Evolutionary conservation across 495 filamentous ascomycete species (phyloP), one percentile per base, ranked within the genome.

Genomic region (Halenospora varia): DNA sequence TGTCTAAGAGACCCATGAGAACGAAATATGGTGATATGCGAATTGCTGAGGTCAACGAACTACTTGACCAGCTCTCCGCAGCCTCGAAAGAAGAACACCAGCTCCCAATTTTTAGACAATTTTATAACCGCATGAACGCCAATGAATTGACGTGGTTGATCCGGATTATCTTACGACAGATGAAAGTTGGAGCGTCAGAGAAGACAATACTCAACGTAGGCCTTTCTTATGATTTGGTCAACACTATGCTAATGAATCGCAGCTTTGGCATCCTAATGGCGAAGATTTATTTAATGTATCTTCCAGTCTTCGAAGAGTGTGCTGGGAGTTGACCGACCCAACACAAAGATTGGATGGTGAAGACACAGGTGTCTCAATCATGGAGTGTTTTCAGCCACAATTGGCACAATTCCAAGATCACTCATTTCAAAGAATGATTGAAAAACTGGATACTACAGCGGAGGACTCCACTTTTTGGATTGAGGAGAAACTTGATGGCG

Each of bases 381-480:
- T 97, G 94, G 85, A 92, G 64, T 97, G 94, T 67, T 97, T 96
- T 67, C 94, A 98, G 68, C 95, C 94, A 42, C 94, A 97, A 72
- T 79, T 98, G 51, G 95, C 94, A 3, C 90, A 96, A 65, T 97
- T 96, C 62, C 92, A 97, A 71, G 92, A 90, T 82, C 79, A 90
- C 47, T 67, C 73, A 0, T 86, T 97, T 62, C 82, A 88, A n/a
- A 87, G 85, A 56, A 88, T 96, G 77, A 83, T 96, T 23, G 73
- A 77, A 11, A 83, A 82, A 29, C 83, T 98, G 79, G 76, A 78
- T 19, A 75, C 77, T 0, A 88, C 82, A 0, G 82, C 88, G 48
- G 82, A 88, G 2, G 84, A 92, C 45, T 74, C 80, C 9, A 78
- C 83, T 22, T 97, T 96, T 65, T 98, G 92, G 92, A 93, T 97